Conservation (phyloP, 1,139 yeast genomes). For the Lodderomyces metapsilosis region DNA sequence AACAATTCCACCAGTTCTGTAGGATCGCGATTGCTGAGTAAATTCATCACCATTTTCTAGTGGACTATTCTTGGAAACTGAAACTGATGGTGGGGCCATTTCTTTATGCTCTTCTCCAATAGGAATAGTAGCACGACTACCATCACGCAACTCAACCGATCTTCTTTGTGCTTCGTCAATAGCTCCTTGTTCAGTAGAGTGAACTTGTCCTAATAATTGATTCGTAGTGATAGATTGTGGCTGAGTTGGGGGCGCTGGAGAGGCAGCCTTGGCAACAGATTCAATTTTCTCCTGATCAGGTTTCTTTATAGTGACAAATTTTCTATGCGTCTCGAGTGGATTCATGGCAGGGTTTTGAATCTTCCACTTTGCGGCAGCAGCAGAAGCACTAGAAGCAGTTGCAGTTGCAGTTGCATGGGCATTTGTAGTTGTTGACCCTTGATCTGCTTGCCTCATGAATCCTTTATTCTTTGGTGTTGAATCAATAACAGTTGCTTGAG, state of each 20-base stretch:
- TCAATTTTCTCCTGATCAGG: constrained; percentile 33
- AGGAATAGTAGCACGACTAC: no score
- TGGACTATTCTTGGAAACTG: background rate
- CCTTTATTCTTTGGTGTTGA: constrained; percentile 11
- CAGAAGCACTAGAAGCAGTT: constrained; percentile 8
- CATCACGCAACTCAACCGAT: constrained; percentile 11
- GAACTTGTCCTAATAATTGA: constrained; percentile 36
- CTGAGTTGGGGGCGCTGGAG: constrained; percentile 14
- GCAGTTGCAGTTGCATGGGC: constrained; percentile 1
- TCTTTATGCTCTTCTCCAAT: no score
- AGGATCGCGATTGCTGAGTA: constrained; percentile 35
- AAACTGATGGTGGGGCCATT: no score
- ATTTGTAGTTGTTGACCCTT: background rate
- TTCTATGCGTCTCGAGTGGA: constrained; percentile 71
- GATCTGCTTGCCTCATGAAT: background rate
- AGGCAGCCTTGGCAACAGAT: constrained; percentile 23
- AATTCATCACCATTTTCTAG: background rate
- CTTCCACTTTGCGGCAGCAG: constrained; percentile 28
- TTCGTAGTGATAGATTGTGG: background rate
- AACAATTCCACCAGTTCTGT: constrained; percentile 68
- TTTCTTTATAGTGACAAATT: constrained; percentile 68
- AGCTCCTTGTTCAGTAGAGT: constrained; percentile 53
- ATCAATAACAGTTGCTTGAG: constrained; percentile 11
- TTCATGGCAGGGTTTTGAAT: constrained; percentile 79
- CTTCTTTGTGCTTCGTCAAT: constrained; percentile 29